Evolutionary conservation across 225 moss, liverwort and hornwort genomes (phyloP).

Genomic region (Pseudoscleropodium purum): DNA sequence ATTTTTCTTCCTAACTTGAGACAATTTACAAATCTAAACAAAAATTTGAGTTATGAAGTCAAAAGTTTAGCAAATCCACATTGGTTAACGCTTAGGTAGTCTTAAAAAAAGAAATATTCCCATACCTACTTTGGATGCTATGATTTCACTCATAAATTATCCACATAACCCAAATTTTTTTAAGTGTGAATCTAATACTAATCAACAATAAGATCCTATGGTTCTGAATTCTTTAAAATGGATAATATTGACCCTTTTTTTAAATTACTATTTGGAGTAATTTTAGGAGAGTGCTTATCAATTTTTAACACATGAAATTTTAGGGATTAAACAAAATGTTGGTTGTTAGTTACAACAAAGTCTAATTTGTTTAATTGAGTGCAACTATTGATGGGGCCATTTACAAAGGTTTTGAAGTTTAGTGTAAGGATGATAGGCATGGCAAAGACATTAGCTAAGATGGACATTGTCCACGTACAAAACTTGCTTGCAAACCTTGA

Average conservation of each 20-base stretch:
- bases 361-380: too few species aligned
- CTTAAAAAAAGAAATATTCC: background rate
- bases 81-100: rapidly evolving
- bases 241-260: background rate
- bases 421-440: too few species aligned
- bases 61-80: background rate
- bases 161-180: background rate
- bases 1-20: background rate
- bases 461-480: too few species aligned
- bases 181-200: background rate
- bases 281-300: background rate
- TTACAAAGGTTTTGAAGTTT: too few species aligned
- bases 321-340: too few species aligned
- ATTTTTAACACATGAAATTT: background rate
- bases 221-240: background rate
- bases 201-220: background rate
- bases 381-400: too few species aligned
- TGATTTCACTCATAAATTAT: background rate
- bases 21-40: background rate
- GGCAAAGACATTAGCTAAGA: too few species aligned
- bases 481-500: too few species aligned
- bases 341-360: too few species aligned
- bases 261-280: rapidly evolving
- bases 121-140: background rate
- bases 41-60: background rate